Percentiles rank a stretch among this genome's conserved stretches.
Conservation (phyloP, 176 grass and related monocot genomes). For the Avena sativa region DNA sequence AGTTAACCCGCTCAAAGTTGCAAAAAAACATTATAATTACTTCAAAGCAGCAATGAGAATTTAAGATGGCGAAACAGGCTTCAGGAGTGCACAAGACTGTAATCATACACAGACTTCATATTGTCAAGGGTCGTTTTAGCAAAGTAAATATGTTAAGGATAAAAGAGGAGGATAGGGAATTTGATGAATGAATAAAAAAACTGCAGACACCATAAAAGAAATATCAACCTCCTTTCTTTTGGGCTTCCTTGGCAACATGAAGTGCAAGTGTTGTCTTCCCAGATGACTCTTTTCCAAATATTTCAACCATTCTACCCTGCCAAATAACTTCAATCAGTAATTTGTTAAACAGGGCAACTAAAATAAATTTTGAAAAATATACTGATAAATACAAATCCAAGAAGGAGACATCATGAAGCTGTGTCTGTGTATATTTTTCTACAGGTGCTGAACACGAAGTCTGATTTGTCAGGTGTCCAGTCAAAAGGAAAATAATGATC, state of each 20-base stretch:
- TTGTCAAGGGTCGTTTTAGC: not conserved
- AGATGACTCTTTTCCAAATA: slow-evolving; percentile 90
- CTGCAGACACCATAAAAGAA: slow-evolving; percentile 20
- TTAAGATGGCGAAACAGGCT: slow-evolving; percentile 15
- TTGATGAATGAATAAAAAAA: not conserved
- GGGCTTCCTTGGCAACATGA: slow-evolving; percentile 94
- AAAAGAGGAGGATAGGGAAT: not conserved
- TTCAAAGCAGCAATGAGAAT: not conserved
- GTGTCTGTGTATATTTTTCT: not conserved
- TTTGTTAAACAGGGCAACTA: slow-evolving; percentile 26
- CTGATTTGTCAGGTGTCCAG: not conserved
- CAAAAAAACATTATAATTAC: not conserved
- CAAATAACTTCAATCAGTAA: slow-evolving; percentile 33
- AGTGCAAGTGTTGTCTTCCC: slow-evolving; percentile 97
- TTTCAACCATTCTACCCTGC: slow-evolving; percentile 98
- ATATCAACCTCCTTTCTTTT: slow-evolving; percentile 81
- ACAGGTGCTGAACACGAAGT: not conserved
- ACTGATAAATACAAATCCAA: not conserved
- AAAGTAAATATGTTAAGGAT: slow-evolving; percentile 10
- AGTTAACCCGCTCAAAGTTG: not conserved
- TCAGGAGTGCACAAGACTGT: slow-evolving; percentile 2
- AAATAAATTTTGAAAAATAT: slow-evolving; percentile 2
- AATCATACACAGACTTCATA: slow-evolving; percentile 2
- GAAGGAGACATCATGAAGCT: not conserved
- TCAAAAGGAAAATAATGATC: not conserved